A percentile compares a stretch with the other conserved stretches of the same genome.
Evolutionary conservation across 768 basidiomycete species (phyloP).

Genomic region (Clitopilus hobsonii): DNA sequence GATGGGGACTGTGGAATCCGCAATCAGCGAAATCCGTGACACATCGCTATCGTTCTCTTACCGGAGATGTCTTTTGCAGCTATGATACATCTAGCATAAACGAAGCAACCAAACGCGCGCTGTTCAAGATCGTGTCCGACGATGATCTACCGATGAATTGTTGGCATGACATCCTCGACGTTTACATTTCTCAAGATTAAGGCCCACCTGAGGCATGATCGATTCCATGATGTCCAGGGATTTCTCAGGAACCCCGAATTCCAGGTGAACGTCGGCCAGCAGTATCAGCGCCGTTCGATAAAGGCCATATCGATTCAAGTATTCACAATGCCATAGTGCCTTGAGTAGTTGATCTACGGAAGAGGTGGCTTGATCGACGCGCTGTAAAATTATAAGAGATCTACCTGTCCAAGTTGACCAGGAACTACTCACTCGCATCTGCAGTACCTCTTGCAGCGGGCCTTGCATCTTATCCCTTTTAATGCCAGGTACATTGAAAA

Average conservation of each 20-base stretch:
- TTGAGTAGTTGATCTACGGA: constrained; percentile 64
- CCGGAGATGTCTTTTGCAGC: constrained; percentile 42
- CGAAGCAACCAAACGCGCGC: constrained; percentile 70
- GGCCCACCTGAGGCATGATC: constrained; percentile 72
- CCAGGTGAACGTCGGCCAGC: constrained; percentile 74
- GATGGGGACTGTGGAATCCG: constrained; percentile 25
- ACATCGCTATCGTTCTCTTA: too few species aligned
- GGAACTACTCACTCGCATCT: constrained; percentile 36
- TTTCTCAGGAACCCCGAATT: constrained; percentile 70
- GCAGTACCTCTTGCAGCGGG: constrained; percentile 39
- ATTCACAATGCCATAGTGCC: constrained; percentile 78
- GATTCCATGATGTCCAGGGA: constrained; percentile 66
- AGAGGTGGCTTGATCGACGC: constrained; percentile 56
- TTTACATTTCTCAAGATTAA: background rate
- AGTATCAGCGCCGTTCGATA: constrained; percentile 69
- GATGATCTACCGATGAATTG: constrained; percentile 44
- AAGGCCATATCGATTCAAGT: constrained; percentile 59
- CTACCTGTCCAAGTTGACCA: constrained; percentile 5
- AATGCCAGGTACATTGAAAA: constrained; percentile 36
- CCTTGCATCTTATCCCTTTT: constrained; percentile 38
- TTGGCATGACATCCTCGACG: background rate
- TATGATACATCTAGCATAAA: constrained; percentile 70
- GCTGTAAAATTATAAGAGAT: constrained; percentile 30
- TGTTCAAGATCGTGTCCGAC: constrained; percentile 71
- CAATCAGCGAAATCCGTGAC: background rate